Evolutionary conservation across 208 protist species (phyloP).

Genomic region (Acanthamoeba lenticulata): DNA sequence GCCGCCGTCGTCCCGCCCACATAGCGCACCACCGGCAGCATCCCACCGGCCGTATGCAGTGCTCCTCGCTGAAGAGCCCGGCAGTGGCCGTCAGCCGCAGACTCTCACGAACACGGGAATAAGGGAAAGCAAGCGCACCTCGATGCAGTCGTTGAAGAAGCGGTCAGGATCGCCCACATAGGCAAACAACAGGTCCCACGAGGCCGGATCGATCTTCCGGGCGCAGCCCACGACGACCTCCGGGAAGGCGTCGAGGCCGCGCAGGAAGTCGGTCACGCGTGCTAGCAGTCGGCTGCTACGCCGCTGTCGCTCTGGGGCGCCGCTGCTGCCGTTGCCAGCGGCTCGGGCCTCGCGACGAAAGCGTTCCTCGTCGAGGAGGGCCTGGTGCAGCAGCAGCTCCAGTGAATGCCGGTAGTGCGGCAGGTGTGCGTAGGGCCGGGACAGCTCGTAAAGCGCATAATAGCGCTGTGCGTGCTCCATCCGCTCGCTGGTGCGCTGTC

Average conservation of each 20-base stretch:
- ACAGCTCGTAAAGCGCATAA: neutral
- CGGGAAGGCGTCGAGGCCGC: neutral
- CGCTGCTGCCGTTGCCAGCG: neutral
- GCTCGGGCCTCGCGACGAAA: neutral
- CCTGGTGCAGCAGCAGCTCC: conserved; percentile 28
- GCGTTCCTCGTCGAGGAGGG: neutral
- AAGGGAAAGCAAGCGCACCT: neutral
- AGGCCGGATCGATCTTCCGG: conserved; percentile 4
- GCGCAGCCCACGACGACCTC: conserved; percentile 28
- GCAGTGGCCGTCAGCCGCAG: neutral
- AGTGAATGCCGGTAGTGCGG: conserved; percentile 22
- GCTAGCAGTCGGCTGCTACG: too few species aligned
- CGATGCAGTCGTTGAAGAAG: neutral
- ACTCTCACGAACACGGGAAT: neutral
- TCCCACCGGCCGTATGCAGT: neutral
- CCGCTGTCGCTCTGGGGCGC: neutral
- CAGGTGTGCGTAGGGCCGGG: neutral
- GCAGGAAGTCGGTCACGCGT: conserved; percentile 12
- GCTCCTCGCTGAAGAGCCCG: neutral
- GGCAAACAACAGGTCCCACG: neutral
- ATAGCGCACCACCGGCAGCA: conserved; percentile 24
- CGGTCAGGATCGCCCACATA: neutral
- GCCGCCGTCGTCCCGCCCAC: neutral
- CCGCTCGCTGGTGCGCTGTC: neutral
- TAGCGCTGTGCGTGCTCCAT: conserved; percentile 13